phyloP scores from a whole-genome alignment of 306 rosid genomes.

The Ceratonia siliqua region DNA sequence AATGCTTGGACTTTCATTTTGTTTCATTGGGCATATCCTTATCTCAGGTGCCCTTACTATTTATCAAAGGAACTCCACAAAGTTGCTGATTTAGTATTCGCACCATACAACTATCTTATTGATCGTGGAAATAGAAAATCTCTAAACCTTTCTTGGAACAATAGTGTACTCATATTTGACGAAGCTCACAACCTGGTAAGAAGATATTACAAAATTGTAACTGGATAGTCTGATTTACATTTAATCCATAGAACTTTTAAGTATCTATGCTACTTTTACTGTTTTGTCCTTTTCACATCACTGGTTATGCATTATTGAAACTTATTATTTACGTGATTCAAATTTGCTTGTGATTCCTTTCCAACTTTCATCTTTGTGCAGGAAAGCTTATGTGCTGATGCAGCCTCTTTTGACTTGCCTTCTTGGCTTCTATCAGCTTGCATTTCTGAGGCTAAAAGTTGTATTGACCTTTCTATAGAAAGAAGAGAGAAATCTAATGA shows the following conservation, averaged over 20 bases:
- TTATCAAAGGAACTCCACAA: constrained; percentile 84
- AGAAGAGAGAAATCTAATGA: constrained; percentile 79
- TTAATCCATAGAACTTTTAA: neutral
- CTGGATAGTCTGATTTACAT: constrained; percentile 27
- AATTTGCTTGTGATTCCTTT: constrained; percentile 36
- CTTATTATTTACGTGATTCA: constrained; percentile 22
- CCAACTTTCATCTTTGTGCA: constrained; percentile 43
- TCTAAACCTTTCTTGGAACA: constrained; percentile 59
- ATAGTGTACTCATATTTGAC: constrained; percentile 89
- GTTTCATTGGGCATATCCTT: constrained; percentile 32
- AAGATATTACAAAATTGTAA: constrained; percentile 29
- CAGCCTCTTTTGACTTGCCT: constrained; percentile 95
- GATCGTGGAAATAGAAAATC: constrained; percentile 64
- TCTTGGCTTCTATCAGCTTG: constrained; percentile 89
- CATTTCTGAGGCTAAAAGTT: constrained; percentile 77
- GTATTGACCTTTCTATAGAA: constrained; percentile 64
- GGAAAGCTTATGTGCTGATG: constrained; percentile 96
- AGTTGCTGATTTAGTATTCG: constrained; percentile 77
- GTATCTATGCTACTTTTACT: constrained; percentile 7
- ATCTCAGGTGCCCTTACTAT: constrained; percentile 86
- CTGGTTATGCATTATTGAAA: constrained; percentile 28
- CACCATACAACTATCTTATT: constrained; percentile 96
- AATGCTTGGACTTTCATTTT: constrained; percentile 30
- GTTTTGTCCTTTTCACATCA: constrained; percentile 18
- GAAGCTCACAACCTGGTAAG: constrained; percentile 98